Base-by-base conservation (phyloP, 768 basidiomycete species). In the Hygrophoropsis aurantiaca region DNA sequence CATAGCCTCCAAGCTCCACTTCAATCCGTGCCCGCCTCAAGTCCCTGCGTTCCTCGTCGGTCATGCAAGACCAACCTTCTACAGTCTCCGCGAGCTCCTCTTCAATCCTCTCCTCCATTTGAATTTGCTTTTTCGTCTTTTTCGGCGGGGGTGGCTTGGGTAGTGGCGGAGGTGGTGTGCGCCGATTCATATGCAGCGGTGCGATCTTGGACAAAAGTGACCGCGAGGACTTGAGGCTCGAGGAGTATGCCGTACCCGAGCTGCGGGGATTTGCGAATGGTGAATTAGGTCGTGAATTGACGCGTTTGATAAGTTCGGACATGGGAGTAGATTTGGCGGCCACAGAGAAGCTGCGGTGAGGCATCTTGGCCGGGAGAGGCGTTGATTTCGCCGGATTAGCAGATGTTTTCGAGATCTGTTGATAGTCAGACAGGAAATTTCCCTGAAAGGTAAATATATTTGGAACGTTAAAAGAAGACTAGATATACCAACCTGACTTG, bases 51-150 rank as follows among this genome's bases (percentile, higher is more conserved):
- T 79, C 73, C 18, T 69, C 65, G 39, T 67, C 67, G 10, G 57
- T 54, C 42, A 67, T 60, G 26, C 65, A 60, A 26, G 75, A 74
- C 68, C 85, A 79, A 15, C 87, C 88, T 10, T 87, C 86, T 3
- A 86, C 70, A 35, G 73, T 81, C 52, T 90, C 88, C 20, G 85
- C 72, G 47, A 90, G 65, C 66, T 91, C 87, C 62, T 87, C 80
- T 59, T 90, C 87, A 78, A 89, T 89, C 57, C 75, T 78, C 62
- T 90, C 88, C 65, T 90, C 88, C 58, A 78, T 66, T 57, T 82
- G 79, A 19, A 86, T 65, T 65, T 87, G 80, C 61, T 90, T 90
- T 73, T 89, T 89, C 42, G 80, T 83, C 72, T 90, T 90, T 68
- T 82, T 87, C 52, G 75, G 79, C 37, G 83, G 81, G 4, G 86